phyloP scores from a whole-genome alignment of 2,329 filamentous ascomycete genomes.

The Arthroderma uncinatum region DNA sequence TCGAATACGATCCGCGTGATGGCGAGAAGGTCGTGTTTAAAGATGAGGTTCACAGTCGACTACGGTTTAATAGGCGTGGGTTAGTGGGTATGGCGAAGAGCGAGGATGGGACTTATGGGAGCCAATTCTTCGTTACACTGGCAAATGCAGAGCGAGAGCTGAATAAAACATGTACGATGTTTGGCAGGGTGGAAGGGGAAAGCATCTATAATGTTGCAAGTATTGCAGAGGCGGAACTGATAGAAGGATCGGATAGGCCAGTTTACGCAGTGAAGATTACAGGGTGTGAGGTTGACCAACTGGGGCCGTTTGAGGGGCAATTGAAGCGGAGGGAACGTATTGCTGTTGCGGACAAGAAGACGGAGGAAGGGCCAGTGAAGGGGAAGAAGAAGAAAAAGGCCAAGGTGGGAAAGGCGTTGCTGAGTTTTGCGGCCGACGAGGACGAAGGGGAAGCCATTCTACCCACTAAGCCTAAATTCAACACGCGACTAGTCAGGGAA shows the following conservation, averaged over 20 bases:
- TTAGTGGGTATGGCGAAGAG: conserved; percentile 90
- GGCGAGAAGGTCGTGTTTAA: conserved; percentile 56
- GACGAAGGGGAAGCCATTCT: conserved; percentile 28
- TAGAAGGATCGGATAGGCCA: conserved; percentile 67
- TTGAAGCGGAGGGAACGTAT: conserved; percentile 33
- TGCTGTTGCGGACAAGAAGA: conserved; percentile 19
- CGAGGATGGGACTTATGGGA: conserved; percentile 65
- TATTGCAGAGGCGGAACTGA: conserved; percentile 78
- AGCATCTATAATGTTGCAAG: conserved; percentile 94
- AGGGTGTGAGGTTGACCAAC: conserved; percentile 35
- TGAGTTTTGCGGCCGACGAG: conserved; percentile 37
- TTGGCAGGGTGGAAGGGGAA: conserved; percentile 82
- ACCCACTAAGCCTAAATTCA: conserved; percentile 39
- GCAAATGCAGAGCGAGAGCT: conserved; percentile 70
- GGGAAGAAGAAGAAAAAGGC: conserved; percentile 35
- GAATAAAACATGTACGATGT: conserved; percentile 82
- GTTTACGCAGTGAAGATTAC: conserved; percentile 71
- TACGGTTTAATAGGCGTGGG: conserved; percentile 87
- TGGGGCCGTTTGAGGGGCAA: conserved; percentile 37
- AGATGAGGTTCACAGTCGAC: conserved; percentile 82
- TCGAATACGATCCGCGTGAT: conserved; percentile 43
- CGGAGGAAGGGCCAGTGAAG: conserved; percentile 21
- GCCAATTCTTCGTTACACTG: conserved; percentile 94
- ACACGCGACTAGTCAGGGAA: conserved; percentile 34
- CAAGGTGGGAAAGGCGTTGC: conserved; percentile 34